Percentiles rank a stretch among this genome's conserved stretches.
Conservation (phyloP, 768 basidiomycete genomes). For the Rossbeevera mucosa region DNA sequence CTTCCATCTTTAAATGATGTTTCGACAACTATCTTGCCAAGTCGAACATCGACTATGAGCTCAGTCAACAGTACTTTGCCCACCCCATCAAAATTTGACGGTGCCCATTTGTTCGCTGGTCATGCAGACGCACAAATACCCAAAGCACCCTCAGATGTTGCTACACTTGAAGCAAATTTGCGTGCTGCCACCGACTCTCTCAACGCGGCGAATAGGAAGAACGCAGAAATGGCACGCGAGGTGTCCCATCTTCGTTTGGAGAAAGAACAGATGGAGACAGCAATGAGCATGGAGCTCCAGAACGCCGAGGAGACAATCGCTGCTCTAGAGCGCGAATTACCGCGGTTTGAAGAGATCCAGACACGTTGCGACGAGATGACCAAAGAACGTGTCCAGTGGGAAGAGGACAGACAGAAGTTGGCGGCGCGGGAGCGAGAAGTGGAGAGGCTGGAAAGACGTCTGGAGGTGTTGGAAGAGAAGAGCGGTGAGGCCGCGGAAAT, state of each 20-base stretch:
- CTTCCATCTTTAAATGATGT: constrained; percentile 29
- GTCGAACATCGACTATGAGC: constrained; percentile 47
- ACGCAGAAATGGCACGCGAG: constrained; percentile 58
- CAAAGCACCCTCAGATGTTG: constrained; percentile 42
- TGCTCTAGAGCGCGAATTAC: constrained; percentile 52
- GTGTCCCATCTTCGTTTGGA: constrained; percentile 58
- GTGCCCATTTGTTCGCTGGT: constrained; percentile 81
- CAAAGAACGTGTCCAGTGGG: constrained; percentile 49
- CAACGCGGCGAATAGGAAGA: constrained; percentile 54
- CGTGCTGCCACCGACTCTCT: constrained; percentile 57
- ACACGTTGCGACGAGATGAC: constrained; percentile 43
- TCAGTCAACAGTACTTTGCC: constrained; percentile 42
- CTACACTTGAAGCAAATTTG: constrained; percentile 60
- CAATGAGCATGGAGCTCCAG: constrained; percentile 61
- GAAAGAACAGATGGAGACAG: constrained; percentile 64
- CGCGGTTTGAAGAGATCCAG: constrained; percentile 46
- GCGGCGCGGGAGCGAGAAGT: constrained; percentile 35
- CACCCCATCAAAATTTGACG: constrained; percentile 65
- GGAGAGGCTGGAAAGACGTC: constrained; percentile 37
- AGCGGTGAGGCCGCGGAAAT: constrained; percentile 40
- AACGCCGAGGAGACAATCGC: constrained; percentile 61
- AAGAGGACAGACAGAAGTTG: constrained; percentile 39
- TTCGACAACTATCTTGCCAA: constrained; percentile 53
- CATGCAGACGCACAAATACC: constrained; percentile 62
- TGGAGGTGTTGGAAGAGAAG: constrained; percentile 41